These are phyloP conservation scores for Dactylellina haptotyla DNA, from an alignment of 2,329 filamentous ascomycete species.

Conservation along the genomic window DNA sequence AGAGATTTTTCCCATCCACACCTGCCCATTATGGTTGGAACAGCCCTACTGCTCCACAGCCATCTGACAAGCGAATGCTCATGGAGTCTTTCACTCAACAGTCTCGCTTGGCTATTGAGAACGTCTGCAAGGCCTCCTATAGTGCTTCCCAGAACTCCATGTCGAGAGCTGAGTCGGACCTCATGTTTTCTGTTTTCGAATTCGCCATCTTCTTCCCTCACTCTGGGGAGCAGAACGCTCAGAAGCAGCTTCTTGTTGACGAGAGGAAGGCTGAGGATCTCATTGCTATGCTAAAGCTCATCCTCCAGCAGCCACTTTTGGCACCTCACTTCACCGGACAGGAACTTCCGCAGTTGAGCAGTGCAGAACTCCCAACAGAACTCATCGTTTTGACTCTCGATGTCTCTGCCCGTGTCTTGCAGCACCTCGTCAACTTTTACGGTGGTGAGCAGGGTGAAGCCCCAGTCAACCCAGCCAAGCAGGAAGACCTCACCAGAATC, in stretches of 20 bases:
- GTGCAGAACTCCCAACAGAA: slow-evolving; percentile 47
- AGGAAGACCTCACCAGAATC: slow-evolving; percentile 50
- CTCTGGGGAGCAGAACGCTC: slow-evolving; percentile 44
- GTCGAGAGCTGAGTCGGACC: slow-evolving; percentile 52
- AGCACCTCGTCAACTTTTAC: slow-evolving; percentile 47
- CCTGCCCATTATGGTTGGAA: slow-evolving; percentile 52
- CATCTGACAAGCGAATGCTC: slow-evolving; percentile 51
- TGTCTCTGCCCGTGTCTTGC: slow-evolving; percentile 47
- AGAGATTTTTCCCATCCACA: slow-evolving; percentile 48
- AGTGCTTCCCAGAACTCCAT: slow-evolving; percentile 51
- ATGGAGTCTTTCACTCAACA: slow-evolving; percentile 53
- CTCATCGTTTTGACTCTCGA: slow-evolving; percentile 52
- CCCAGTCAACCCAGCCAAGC: slow-evolving; percentile 30
- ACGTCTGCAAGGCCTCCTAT: slow-evolving; percentile 53
- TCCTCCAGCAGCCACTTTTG: slow-evolving; percentile 47
- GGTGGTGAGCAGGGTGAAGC: slow-evolving; percentile 31
- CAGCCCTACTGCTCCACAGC: slow-evolving; percentile 44
- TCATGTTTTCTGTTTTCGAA: slow-evolving; percentile 53
- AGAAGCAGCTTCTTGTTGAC: slow-evolving; percentile 49
- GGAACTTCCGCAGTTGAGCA: slow-evolving; percentile 48
- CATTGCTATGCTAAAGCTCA: slow-evolving; percentile 42
- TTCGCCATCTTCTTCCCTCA: slow-evolving; percentile 53
- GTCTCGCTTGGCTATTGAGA: slow-evolving; percentile 45
- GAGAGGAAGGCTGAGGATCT: slow-evolving; percentile 47
- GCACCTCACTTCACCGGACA: slow-evolving; percentile 49